Base-by-base conservation (phyloP, 2,329 filamentous ascomycete genomes). In the Chaetomium olivaceum region DNA sequence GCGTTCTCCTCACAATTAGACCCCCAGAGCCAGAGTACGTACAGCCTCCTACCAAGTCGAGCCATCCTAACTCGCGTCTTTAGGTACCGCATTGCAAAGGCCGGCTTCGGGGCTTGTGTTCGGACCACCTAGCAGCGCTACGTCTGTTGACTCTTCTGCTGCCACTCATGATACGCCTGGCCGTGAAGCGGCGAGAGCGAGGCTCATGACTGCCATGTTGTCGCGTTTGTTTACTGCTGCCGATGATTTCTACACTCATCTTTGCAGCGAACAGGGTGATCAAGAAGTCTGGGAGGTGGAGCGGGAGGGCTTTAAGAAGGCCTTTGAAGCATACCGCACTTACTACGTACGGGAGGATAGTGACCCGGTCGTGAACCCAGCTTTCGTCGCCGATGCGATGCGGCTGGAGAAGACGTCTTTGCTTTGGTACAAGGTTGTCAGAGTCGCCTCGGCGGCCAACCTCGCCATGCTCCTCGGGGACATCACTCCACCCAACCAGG, bases 381-480 rank as follows among this genome's bases (percentile, higher is more conserved):
- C 27, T 9, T 67, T 58, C 12, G 67, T 71, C 50, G 51, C 65
- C 16, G 54, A 54, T 4, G 39, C 43, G 4, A 58, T 71, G 55
- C 61, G 52, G 4, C 12, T 64, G 4, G 63, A 65, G 9, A 31
- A 36, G 29, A 29, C 48, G 29, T 65, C 69, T 1, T 25, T 48
- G 3, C 7, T 6, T 14, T 62, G 61, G 52, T 11, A 58, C 25
- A 62, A 27, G 9, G 63, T 33, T 7, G 57, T 61, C 48, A 61
- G 56, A 25, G 66, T 64, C 29, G 43, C 69, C n/a, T 62, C 63
- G 36, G 61, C 66, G 9, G 65, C 67, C 16, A 73, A 73, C 50
- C 61, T 73, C 27, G 52, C 57, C 23, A 58, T 46, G 31, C 59
- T 73, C 3, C 63, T 72, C 16, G 55, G 69, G 16, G 61, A 68